Evolutionary conservation across 2,329 filamentous ascomycete species (phyloP).

Genomic region (Penicillium rolfsii): DNA sequence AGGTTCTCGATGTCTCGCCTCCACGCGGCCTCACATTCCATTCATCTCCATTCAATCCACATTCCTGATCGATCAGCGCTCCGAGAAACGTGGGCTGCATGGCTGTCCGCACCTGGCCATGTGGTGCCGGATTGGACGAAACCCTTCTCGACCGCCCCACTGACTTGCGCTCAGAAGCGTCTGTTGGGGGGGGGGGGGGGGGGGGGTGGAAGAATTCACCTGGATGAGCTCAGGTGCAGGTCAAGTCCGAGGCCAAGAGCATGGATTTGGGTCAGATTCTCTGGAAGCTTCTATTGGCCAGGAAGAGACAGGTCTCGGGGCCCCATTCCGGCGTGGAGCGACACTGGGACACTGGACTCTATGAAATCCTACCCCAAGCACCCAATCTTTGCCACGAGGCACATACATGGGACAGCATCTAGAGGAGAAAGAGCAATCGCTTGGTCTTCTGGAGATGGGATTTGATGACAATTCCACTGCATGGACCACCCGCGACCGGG

Average conservation of each 20-base stretch:
- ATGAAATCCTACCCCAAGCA: neutral
- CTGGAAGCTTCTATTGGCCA: neutral
- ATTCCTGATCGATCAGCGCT: neutral
- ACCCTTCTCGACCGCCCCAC: neutral
- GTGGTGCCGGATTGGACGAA: constrained; percentile 4
- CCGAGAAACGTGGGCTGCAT: neutral
- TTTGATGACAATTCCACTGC: neutral
- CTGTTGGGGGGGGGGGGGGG: neutral
- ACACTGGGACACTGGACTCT: neutral
- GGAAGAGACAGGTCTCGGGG: neutral
- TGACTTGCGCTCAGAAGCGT: constrained; percentile 5
- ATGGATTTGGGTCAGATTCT: neutral
- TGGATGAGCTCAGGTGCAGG: neutral
- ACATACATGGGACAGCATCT: neutral
- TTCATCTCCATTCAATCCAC: neutral
- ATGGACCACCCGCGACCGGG: neutral
- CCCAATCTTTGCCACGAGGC: neutral
- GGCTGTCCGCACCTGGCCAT: neutral
- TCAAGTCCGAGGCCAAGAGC: neutral
- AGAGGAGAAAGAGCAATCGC: neutral
- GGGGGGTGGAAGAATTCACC: neutral
- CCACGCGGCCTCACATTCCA: neutral
- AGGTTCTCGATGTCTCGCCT: too few species aligned
- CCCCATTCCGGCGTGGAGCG: neutral
- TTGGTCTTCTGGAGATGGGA: neutral